Conservation (phyloP, 148 eudicot species). For the Rhododendron ferrugineum region DNA sequence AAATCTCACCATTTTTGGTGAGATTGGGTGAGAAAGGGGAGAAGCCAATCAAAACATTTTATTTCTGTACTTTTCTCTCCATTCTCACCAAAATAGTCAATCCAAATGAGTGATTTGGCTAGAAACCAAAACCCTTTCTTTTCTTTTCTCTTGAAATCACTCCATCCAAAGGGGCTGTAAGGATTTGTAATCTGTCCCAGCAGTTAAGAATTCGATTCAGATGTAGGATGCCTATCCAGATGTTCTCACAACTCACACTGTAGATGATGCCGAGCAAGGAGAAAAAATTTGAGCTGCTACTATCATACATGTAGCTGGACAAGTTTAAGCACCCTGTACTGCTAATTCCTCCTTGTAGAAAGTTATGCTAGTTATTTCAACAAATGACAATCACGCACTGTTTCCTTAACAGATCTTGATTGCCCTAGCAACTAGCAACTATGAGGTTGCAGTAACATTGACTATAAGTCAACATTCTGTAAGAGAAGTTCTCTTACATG, state of each 20-base stretch:
- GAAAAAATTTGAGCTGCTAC: background rate
- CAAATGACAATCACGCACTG: background rate
- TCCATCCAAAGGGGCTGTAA: too few species aligned
- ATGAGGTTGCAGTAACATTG: background rate
- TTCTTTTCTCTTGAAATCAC: too few species aligned
- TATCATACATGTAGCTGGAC: background rate
- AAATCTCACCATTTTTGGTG: too few species aligned
- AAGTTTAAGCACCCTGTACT: background rate
- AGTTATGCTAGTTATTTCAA: background rate
- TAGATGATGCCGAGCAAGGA: background rate
- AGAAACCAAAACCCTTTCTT: too few species aligned
- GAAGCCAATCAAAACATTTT: too few species aligned
- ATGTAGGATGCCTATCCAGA: background rate
- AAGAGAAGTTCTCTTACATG: background rate
- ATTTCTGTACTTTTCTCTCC: too few species aligned
- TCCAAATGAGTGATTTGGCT: too few species aligned
- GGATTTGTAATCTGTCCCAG: background rate
- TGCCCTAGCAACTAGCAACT: background rate
- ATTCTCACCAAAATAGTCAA: too few species aligned
- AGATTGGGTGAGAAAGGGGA: too few species aligned
- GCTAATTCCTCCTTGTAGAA: background rate
- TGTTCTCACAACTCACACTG: background rate
- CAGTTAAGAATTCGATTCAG: background rate
- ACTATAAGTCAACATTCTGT: background rate
- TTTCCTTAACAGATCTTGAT: background rate